Conservation (phyloP, 345 rosid genomes). For the Mercurialis annua region DNA sequence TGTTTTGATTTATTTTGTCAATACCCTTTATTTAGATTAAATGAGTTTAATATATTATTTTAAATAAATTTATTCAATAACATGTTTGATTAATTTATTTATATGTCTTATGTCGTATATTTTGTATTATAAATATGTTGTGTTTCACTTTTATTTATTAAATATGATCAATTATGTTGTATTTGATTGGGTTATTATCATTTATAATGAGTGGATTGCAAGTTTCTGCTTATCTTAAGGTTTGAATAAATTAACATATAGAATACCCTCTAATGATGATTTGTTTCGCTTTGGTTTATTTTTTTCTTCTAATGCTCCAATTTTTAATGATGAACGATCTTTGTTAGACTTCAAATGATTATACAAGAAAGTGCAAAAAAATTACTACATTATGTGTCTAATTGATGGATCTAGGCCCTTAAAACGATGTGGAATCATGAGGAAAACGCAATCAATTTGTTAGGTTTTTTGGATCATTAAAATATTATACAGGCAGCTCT, state of each 20-base stretch:
- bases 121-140: no score
- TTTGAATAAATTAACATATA: background rate
- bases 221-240: background rate
- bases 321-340: background rate
- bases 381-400: background rate
- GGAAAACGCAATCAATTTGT: background rate
- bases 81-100: no score
- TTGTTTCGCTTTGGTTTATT: background rate
- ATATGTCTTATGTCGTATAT: no score
- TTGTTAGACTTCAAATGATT: background rate
- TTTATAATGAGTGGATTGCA: conserved; percentile 18
- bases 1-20: no score
- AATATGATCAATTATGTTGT: no score
- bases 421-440: background rate
- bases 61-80: no score
- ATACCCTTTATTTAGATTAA: no score
- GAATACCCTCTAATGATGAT: conserved; percentile 1
- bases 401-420: conserved; percentile 1
- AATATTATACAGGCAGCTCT: no score
- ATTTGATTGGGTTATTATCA: conserved; percentile 21
- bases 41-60: no score
- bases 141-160: no score
- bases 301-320: background rate
- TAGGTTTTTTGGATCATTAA: no score
- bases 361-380: background rate